A percentile compares a stretch with the other conserved stretches of the same genome.
Evolutionary conservation across 208 protist genomes (phyloP).

Genomic region (Crithidia bombi): DNA sequence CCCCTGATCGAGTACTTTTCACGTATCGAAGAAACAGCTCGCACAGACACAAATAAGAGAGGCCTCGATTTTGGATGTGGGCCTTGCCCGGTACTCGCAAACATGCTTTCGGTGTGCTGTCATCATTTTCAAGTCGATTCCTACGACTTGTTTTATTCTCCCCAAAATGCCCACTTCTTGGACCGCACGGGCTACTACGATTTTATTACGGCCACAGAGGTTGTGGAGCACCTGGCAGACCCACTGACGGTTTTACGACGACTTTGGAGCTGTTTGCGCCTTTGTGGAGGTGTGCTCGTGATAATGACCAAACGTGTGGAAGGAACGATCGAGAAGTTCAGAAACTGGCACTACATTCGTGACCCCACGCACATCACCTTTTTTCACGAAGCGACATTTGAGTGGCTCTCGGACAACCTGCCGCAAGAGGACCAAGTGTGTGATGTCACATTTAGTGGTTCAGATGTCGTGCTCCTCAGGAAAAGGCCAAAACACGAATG

Average conservation of each 20-base stretch:
- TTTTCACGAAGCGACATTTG: constrained; percentile 40
- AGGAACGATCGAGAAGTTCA: constrained; percentile 44
- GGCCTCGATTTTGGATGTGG: constrained; percentile 71
- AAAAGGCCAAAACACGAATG: constrained; percentile 9
- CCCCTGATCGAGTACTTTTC: constrained; percentile 36
- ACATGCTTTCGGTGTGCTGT: constrained; percentile 22
- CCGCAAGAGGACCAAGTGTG: constrained; percentile 5
- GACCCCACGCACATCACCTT: constrained; percentile 65
- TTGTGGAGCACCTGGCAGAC: constrained; percentile 54
- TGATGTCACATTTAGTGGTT: constrained; percentile 12
- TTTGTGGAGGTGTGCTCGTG: constrained; percentile 37
- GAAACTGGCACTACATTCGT: constrained; percentile 66
- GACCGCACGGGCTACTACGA: constrained; percentile 29
- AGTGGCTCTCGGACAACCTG: constrained; percentile 33
- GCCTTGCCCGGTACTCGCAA: constrained; percentile 37
- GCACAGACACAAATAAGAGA: neutral
- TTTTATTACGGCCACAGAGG: constrained; percentile 60
- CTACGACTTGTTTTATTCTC: constrained; percentile 60
- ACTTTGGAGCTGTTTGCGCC: constrained; percentile 35
- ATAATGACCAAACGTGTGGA: constrained; percentile 63
- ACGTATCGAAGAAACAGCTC: neutral
- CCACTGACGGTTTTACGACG: constrained; percentile 25
- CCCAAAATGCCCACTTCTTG: constrained; percentile 14
- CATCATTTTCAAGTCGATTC: constrained; percentile 34
- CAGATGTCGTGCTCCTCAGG: constrained; percentile 37